Conservation (phyloP, 345 rosid genomes). For the Eucalyptus grandis region DNA sequence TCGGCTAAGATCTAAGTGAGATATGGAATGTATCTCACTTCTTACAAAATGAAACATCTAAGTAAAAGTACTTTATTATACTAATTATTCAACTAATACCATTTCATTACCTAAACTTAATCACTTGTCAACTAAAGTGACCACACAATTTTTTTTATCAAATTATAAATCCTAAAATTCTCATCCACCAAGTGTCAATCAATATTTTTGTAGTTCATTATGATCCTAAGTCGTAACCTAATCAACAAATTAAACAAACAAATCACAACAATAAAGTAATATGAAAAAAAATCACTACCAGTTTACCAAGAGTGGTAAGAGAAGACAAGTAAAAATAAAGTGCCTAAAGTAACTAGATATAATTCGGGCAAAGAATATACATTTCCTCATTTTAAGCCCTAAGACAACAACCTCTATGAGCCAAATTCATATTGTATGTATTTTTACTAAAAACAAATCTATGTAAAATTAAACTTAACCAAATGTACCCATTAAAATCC, state of each 20-base stretch:
- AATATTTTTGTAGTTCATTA: too few relatives aligned
- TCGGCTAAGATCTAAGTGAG: too few relatives aligned
- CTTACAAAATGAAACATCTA: too few relatives aligned
- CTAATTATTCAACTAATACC: not conserved
- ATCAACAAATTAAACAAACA: not conserved
- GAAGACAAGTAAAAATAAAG: not conserved
- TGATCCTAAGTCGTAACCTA: accelerated
- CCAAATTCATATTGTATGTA: not conserved
- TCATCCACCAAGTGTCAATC: not conserved
- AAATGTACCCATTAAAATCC: not conserved
- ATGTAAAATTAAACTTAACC: not conserved
- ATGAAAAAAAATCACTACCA: not conserved
- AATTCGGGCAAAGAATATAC: not conserved
- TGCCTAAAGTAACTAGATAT: not conserved
- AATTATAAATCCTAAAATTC: not conserved
- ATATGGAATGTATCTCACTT: too few relatives aligned
- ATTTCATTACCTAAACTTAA: not conserved
- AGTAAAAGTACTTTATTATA: too few relatives aligned
- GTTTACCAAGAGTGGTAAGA: not conserved
- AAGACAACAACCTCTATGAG: not conserved
- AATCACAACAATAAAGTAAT: not conserved
- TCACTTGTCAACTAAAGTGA: not conserved
- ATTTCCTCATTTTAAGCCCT: not conserved
- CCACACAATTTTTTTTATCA: not conserved
- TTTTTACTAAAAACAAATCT: not conserved